These are phyloP conservation scores for Penicillium sp. DNA, from an alignment of 2,329 filamentous ascomycete genomes.

Conservation along the genomic window DNA sequence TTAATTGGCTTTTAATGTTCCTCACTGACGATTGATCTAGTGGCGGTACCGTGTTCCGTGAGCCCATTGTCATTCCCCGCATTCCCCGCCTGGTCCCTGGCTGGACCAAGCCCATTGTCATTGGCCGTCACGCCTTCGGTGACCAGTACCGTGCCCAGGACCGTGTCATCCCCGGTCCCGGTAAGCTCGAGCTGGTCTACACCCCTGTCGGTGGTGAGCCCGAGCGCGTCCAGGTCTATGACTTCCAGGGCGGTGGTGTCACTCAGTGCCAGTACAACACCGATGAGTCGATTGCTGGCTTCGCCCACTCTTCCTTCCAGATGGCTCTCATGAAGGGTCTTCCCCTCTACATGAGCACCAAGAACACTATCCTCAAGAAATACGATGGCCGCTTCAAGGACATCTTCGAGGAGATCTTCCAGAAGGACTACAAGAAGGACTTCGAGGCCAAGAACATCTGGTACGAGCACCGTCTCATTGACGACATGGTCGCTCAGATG, in stretches of 20 bases:
- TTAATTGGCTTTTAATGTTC: background rate
- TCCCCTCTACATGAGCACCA: constrained; percentile 99
- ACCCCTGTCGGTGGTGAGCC: constrained; percentile 77
- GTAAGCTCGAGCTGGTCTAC: constrained; percentile 92
- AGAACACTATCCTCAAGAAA: constrained; percentile 99
- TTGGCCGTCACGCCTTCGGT: constrained; percentile 96
- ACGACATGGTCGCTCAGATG: constrained; percentile 99
- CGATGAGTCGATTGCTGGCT: constrained; percentile 88
- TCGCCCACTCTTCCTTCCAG: constrained; percentile 96
- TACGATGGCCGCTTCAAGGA: constrained; percentile 99
- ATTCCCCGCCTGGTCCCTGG: constrained; percentile 92
- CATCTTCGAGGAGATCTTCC: constrained; percentile 97
- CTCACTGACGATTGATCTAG: constrained; percentile 35
- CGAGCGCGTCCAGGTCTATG: constrained; percentile 82
- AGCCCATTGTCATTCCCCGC: constrained; percentile 92
- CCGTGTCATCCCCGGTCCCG: constrained; percentile 74
- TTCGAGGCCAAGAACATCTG: constrained; percentile 93
- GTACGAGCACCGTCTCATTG: constrained; percentile 99
- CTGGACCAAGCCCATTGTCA: constrained; percentile 99
- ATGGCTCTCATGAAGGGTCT: constrained; percentile 81
- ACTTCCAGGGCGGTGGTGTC: constrained; percentile 83
- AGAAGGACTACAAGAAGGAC: constrained; percentile 77
- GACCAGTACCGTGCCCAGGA: constrained; percentile 99
- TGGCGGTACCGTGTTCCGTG: constrained; percentile 96
- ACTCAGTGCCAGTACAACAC: constrained; percentile 99